Conservation (phyloP, 2,329 filamentous ascomycete genomes). For the Tolypocladium paradoxum region DNA sequence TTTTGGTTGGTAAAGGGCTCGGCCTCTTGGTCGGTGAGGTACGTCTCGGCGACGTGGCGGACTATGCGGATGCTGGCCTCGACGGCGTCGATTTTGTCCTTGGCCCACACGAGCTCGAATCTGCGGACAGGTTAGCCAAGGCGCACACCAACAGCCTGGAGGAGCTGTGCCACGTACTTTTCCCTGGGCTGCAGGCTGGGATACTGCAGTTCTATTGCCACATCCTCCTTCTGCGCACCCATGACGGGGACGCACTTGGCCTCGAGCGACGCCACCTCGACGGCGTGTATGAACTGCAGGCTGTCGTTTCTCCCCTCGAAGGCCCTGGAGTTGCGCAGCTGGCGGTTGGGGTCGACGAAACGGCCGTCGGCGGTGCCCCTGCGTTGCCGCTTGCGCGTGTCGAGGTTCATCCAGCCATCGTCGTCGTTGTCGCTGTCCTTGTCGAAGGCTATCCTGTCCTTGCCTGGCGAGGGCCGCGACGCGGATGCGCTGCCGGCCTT, state of each 20-base stretch:
- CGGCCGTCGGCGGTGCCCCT: slow-evolving; percentile 27
- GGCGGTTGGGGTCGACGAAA: slow-evolving; percentile 34
- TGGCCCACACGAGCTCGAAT: slow-evolving; percentile 60
- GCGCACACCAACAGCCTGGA: background rate
- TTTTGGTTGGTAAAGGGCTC: slow-evolving; percentile 60
- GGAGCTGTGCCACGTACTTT: slow-evolving; percentile 34
- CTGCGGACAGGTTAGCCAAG: slow-evolving; percentile 15
- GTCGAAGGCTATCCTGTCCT: slow-evolving; percentile 38
- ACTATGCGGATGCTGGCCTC: slow-evolving; percentile 63
- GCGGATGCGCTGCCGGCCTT: slow-evolving; percentile 26
- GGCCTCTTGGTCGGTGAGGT: slow-evolving; percentile 61
- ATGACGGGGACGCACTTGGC: slow-evolving; percentile 40
- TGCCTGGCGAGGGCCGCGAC: slow-evolving; percentile 32
- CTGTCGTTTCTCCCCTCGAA: slow-evolving; percentile 32
- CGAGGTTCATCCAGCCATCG: slow-evolving; percentile 40
- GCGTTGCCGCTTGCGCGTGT: slow-evolving; percentile 37
- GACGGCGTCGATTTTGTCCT: slow-evolving; percentile 68
- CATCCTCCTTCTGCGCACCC: slow-evolving; percentile 38
- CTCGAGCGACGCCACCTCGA: slow-evolving; percentile 40
- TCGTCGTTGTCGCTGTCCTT: slow-evolving; percentile 41
- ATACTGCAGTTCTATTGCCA: slow-evolving; percentile 67
- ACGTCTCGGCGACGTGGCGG: slow-evolving; percentile 60
- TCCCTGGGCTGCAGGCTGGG: slow-evolving; percentile 63
- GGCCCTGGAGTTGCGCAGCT: slow-evolving; percentile 32
- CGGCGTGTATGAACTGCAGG: slow-evolving; percentile 45